phyloP scores from a whole-genome alignment of 345 rosid species.

The Carallia brachiata region DNA sequence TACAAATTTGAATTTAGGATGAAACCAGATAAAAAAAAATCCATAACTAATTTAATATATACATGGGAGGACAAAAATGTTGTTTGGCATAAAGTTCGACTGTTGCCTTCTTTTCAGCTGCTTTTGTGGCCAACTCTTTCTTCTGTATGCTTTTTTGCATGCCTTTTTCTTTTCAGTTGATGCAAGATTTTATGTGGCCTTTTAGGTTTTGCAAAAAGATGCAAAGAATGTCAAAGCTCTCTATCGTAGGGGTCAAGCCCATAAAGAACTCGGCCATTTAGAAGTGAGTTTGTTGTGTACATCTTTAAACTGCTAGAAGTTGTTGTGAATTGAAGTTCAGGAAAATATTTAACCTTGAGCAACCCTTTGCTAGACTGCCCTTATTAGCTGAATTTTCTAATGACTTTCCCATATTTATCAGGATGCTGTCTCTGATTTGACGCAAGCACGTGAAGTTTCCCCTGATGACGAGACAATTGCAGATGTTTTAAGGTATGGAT shows the following conservation, averaged over 20 bases:
- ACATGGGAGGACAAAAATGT: background rate
- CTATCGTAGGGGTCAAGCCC: constrained; percentile 96
- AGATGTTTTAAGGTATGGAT: constrained; percentile 62
- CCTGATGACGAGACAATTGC: constrained; percentile 89
- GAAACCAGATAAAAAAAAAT: background rate
- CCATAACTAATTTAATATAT: no score
- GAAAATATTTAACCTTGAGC: background rate
- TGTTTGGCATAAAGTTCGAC: background rate
- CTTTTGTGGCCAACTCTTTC: background rate
- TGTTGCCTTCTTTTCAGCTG: background rate
- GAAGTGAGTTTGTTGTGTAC: constrained; percentile 56
- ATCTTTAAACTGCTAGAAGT: constrained; percentile 8
- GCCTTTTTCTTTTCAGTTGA: constrained; percentile 16
- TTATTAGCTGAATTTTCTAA: constrained; percentile 4
- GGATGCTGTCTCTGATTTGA: constrained; percentile 86
- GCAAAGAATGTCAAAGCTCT: constrained; percentile 83
- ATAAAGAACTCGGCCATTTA: constrained; percentile 63
- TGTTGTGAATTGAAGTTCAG: constrained; percentile 10
- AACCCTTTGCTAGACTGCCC: background rate
- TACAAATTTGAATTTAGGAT: background rate
- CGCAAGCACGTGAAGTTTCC: constrained; percentile 71
- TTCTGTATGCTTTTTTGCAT: background rate
- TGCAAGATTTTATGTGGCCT: constrained; percentile 10
- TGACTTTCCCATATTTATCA: constrained; percentile 25
- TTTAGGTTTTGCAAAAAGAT: constrained; percentile 77